Evolutionary conservation across 768 basidiomycete species (phyloP).

Genomic region (Lactarius hengduanensis): DNA sequence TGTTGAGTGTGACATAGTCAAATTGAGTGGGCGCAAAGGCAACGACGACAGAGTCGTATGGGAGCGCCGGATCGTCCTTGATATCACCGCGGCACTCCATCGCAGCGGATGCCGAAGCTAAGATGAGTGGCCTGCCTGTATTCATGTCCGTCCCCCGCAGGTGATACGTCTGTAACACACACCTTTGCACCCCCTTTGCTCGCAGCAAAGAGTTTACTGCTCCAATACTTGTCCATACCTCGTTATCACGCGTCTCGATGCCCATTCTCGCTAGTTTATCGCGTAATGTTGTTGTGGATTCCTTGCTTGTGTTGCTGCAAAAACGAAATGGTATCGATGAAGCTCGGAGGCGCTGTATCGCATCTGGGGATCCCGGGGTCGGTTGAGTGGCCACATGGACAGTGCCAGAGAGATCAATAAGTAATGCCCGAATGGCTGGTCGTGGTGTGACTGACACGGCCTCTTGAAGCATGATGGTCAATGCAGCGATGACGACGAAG

Average conservation of each 20-base stretch:
- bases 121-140: slow-evolving; percentile 46
- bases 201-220: slow-evolving; percentile 51
- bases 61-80: slow-evolving; percentile 25
- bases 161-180: slow-evolving; percentile 14
- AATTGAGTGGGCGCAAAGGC: slow-evolving; percentile 55
- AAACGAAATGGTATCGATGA: slow-evolving; percentile 45
- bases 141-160: slow-evolving; percentile 33
- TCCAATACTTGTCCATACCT: slow-evolving; percentile 65
- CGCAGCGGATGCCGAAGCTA: slow-evolving; percentile 36
- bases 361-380: slow-evolving; percentile 48
- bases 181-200: slow-evolving; percentile 45
- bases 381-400: slow-evolving; percentile 54
- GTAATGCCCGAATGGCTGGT: slow-evolving; percentile 48
- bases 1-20: slow-evolving; percentile 56
- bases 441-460: slow-evolving; percentile 27
- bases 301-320: slow-evolving; percentile 72
- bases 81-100: slow-evolving; percentile 31
- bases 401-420: slow-evolving; percentile 70
- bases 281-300: slow-evolving; percentile 49
- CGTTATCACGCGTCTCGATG: slow-evolving; percentile 43
- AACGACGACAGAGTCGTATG: slow-evolving; percentile 61
- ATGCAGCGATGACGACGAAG: background rate
- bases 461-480: background rate
- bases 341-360: slow-evolving; percentile 39
- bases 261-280: slow-evolving; percentile 47